phyloP scores from a whole-genome alignment of 805 yeast genomes.

The Metschnikowia shivogae region DNA sequence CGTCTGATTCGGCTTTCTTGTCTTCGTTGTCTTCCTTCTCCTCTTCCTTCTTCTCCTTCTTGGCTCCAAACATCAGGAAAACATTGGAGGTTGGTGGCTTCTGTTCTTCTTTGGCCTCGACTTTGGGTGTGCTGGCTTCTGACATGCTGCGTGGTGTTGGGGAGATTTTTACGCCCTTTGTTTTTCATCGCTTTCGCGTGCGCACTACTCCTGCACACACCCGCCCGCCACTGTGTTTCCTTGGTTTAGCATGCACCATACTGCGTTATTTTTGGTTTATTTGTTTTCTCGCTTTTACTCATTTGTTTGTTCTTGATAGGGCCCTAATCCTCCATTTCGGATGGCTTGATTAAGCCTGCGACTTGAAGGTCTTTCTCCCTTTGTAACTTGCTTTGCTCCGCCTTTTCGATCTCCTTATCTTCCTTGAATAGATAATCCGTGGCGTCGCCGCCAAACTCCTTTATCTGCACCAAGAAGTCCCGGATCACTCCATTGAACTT shows the following conservation, averaged over 20 bases:
- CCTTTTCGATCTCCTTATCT: conserved; percentile 74
- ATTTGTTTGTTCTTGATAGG: conserved; percentile 22
- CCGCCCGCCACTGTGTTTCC: no score
- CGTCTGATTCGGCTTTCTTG: conserved; percentile 48
- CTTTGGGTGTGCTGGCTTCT: conserved; percentile 6
- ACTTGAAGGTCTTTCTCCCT: conserved; percentile 79
- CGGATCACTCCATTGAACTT: conserved; percentile 82
- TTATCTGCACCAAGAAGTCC: conserved; percentile 94
- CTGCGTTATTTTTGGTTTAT: neutral
- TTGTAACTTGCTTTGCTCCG: conserved; percentile 64
- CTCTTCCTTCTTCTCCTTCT: conserved; percentile 60
- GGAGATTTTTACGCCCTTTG: conserved; percentile 1
- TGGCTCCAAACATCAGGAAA: conserved; percentile 94
- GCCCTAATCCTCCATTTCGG: conserved; percentile 75
- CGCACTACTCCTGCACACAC: conserved; percentile 4
- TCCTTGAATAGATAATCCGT: conserved; percentile 94
- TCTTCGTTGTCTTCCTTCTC: conserved; percentile 32
- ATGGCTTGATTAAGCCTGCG: conserved; percentile 92
- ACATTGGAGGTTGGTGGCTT: conserved; percentile 77
- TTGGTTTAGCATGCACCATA: no score
- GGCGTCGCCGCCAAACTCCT: conserved; percentile 92
- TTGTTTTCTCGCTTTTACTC: neutral
- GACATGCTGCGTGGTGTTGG: conserved; percentile 1
- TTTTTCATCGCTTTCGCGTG: conserved; percentile 3
- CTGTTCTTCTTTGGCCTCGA: conserved; percentile 32